A percentile compares a stretch with the other conserved stretches of the same genome.
Conservation (phyloP, 1,284 basidiomycete genomes). For the Leccinum pallidistipes region DNA sequence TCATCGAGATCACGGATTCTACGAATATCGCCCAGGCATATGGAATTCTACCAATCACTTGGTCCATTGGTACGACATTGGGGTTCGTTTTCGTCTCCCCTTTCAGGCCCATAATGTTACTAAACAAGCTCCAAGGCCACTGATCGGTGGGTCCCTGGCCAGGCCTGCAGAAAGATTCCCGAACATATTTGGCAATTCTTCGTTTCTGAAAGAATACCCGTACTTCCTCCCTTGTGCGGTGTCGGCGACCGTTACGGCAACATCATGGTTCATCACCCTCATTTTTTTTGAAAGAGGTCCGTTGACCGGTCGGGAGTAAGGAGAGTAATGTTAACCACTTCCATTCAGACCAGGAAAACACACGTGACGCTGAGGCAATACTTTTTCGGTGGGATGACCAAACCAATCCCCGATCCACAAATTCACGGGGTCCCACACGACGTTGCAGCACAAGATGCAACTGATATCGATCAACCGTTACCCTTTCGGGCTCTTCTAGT, state of each 20-base stretch:
- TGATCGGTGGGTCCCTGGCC: conserved; percentile 62
- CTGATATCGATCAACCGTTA: conserved; percentile 31
- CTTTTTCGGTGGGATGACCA: conserved; percentile 16
- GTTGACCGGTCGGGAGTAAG: conserved; percentile 10
- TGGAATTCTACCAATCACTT: conserved; percentile 45
- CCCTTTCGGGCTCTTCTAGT: conserved; percentile 38
- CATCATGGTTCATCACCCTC: conserved; percentile 47
- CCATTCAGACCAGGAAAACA: conserved; percentile 18
- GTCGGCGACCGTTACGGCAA: conserved; percentile 47
- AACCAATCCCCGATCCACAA: not conserved
- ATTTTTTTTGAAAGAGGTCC: conserved; percentile 59
- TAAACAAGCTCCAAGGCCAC: conserved; percentile 41
- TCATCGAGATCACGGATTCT: conserved; percentile 37
- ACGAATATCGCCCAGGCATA: conserved; percentile 39
- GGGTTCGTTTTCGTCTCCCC: conserved; percentile 37
- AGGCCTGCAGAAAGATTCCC: conserved; percentile 62
- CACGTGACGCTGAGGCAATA: conserved; percentile 19
- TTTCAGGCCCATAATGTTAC: not conserved
- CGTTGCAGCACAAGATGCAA: not conserved
- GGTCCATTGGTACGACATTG: conserved; percentile 43
- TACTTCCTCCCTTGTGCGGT: conserved; percentile 68
- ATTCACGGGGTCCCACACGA: not conserved
- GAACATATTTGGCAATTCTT: conserved; percentile 43
- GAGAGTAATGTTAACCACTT: conserved; percentile 3
- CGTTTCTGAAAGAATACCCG: conserved; percentile 59